Evolutionary conservation across 257 asterid species (phyloP).

Genomic region (Ballota nigra): DNA sequence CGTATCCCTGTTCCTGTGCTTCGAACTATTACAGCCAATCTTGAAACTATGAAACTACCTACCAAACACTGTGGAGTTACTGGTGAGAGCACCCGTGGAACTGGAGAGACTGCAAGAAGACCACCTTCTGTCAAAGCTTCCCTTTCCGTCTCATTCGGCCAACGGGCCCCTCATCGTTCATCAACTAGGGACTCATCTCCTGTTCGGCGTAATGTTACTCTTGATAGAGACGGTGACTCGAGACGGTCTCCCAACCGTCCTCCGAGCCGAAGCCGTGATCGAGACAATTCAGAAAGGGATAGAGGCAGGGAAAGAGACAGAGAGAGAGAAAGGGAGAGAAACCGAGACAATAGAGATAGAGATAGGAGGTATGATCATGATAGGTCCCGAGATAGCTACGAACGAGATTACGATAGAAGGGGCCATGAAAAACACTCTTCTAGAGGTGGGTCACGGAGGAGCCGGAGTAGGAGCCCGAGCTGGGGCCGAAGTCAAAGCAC

Average conservation of each 20-base stretch:
- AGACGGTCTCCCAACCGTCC: slow-evolving; percentile 53
- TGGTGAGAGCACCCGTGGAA: slow-evolving; percentile 79
- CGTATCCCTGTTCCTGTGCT: slow-evolving; percentile 86
- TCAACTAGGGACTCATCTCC: slow-evolving; percentile 94
- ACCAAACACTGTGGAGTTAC: slow-evolving; percentile 79
- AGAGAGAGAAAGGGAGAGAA: slow-evolving; percentile 25
- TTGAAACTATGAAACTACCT: slow-evolving; percentile 81
- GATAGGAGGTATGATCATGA: slow-evolving; percentile 46
- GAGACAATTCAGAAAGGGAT: slow-evolving; percentile 45
- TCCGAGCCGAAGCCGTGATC: slow-evolving; percentile 61
- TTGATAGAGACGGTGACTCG: slow-evolving; percentile 52
- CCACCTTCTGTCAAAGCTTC: slow-evolving; percentile 98
- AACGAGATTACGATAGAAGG: slow-evolving; percentile 66
- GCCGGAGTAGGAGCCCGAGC: slow-evolving; percentile 68
- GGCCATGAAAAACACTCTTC: slow-evolving; percentile 35
- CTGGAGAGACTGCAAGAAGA: slow-evolving; percentile 88
- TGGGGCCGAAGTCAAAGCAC: slow-evolving; percentile 45
- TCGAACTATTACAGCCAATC: slow-evolving; percentile 58
- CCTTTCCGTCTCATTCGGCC: slow-evolving; percentile 93
- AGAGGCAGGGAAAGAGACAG: slow-evolving; percentile 36
- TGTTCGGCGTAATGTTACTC: slow-evolving; percentile 60
- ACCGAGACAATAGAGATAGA: slow-evolving; percentile 31
- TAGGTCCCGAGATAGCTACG: slow-evolving; percentile 51
- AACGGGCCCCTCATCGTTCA: slow-evolving; percentile 97
- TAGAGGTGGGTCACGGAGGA: slow-evolving; percentile 34